phyloP scores from a whole-genome alignment of 2,329 filamentous ascomycete genomes.

The Penicillium sp. region DNA sequence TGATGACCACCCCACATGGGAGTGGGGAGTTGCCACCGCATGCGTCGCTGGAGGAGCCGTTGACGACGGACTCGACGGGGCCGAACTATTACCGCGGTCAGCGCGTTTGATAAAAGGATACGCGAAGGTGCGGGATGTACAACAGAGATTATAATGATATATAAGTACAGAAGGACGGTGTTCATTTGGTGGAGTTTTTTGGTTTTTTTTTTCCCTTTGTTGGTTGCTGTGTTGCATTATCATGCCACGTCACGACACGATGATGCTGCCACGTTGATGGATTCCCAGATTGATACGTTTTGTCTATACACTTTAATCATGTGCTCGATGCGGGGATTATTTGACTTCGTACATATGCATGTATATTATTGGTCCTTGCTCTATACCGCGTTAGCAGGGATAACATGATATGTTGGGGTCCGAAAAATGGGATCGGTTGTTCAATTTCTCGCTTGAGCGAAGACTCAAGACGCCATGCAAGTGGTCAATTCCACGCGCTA shows the following conservation, averaged over 20 bases:
- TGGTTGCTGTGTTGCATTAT: not conserved
- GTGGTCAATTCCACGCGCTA: too few species aligned
- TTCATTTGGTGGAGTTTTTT: not conserved
- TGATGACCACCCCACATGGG: constrained; percentile 22
- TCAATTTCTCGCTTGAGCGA: too few species aligned
- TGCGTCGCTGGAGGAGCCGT: constrained; percentile 37
- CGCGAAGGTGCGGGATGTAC: too few species aligned
- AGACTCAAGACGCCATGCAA: too few species aligned
- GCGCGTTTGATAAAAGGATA: constrained; percentile 22
- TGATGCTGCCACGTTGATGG: not conserved
- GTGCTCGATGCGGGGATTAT: not conserved
- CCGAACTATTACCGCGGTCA: constrained; percentile 36
- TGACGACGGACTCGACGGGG: constrained; percentile 41
- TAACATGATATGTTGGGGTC: too few species aligned
- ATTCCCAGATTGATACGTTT: not conserved
- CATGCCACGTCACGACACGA: constrained; percentile 1
- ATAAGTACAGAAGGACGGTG: not conserved
- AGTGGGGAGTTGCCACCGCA: constrained; percentile 14
- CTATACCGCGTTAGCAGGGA: too few species aligned
- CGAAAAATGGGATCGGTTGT: too few species aligned
- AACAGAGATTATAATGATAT: not conserved
- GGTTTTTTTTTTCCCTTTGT: not conserved
- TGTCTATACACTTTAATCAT: not conserved
- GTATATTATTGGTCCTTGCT: not conserved
- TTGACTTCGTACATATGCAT: not conserved